These are phyloP conservation scores for Ceratocystis cubensis DNA, from an alignment of 2,329 filamentous ascomycete genomes.

Conservation along the genomic window DNA sequence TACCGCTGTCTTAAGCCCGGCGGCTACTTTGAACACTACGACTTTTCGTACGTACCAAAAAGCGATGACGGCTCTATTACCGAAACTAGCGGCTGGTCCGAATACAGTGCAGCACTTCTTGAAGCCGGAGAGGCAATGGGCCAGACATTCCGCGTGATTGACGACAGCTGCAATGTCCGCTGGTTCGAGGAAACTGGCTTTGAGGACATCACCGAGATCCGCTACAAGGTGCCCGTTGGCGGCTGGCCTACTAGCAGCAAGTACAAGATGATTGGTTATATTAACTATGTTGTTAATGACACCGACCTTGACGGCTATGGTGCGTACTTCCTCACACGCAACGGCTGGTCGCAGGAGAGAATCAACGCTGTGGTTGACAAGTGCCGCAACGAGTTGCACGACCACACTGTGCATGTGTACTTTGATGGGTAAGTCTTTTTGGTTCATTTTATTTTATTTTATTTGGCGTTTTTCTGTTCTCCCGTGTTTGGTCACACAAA, in stretches of 20 bases:
- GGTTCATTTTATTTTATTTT: background rate
- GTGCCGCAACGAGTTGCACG: slow-evolving; percentile 28
- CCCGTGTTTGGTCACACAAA: background rate
- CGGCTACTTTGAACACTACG: slow-evolving; percentile 32
- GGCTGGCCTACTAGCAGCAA: slow-evolving; percentile 35
- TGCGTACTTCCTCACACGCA: slow-evolving; percentile 31
- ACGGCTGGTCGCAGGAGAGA: slow-evolving; percentile 29
- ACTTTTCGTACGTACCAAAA: slow-evolving; percentile 31
- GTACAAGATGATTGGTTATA: slow-evolving; percentile 35
- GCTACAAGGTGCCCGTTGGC: slow-evolving; percentile 32
- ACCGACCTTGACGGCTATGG: slow-evolving; percentile 29
- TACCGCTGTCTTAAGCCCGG: slow-evolving; percentile 44
- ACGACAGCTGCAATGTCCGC: slow-evolving; percentile 22
- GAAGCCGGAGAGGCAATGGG: slow-evolving; percentile 27
- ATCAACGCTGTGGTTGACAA: slow-evolving; percentile 28
- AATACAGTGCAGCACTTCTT: slow-evolving; percentile 26
- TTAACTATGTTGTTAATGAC: slow-evolving; percentile 28
- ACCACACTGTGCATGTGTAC: slow-evolving; percentile 30
- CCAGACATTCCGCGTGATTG: slow-evolving; percentile 26
- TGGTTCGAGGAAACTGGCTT: slow-evolving; percentile 25
- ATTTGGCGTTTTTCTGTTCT: background rate
- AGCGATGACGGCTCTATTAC: slow-evolving; percentile 28
- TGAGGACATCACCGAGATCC: slow-evolving; percentile 23
- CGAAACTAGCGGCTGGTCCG: slow-evolving; percentile 24
- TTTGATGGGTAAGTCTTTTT: slow-evolving; percentile 30